Evolutionary conservation across 140 eudicot species (phyloP).

Genomic region (Flaveria floridana): DNA sequence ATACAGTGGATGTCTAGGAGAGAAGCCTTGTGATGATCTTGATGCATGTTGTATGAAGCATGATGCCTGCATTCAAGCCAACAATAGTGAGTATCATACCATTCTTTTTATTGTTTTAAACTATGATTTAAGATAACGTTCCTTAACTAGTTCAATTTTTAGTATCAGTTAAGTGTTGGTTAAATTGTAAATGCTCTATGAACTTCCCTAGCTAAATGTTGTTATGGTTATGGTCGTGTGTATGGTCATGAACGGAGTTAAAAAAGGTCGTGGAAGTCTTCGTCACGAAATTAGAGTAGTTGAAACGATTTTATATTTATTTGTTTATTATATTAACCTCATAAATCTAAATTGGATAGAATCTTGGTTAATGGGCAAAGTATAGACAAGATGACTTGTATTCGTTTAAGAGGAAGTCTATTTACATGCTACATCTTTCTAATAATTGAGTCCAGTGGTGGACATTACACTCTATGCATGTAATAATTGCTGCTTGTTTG

Average conservation of each 20-base stretch:
- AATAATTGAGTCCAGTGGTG: slow-evolving; percentile 9
- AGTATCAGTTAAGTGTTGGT: background rate
- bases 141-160: background rate
- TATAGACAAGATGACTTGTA: background rate
- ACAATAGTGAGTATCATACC: slow-evolving; percentile 52
- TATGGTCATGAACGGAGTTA: background rate
- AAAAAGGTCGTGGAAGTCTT: background rate
- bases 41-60: slow-evolving; percentile 90
- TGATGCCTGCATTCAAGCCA: slow-evolving; percentile 71
- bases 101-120: slow-evolving; percentile 5
- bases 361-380: background rate
- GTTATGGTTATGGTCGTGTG: no score
- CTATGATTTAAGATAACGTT: background rate
- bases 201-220: no score
- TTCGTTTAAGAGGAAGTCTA: background rate
- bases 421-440: background rate
- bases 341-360: background rate
- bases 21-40: slow-evolving; percentile 81
- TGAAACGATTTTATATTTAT: no score
- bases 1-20: slow-evolving; percentile 91
- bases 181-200: no score
- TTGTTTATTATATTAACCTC: background rate
- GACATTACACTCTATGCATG: slow-evolving; percentile 8
- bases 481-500: slow-evolving; percentile 19
- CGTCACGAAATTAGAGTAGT: no score